Evolutionary conservation across 208 protist genomes (phyloP).

Genomic region (Leptomonas pyrrhocoris): DNA sequence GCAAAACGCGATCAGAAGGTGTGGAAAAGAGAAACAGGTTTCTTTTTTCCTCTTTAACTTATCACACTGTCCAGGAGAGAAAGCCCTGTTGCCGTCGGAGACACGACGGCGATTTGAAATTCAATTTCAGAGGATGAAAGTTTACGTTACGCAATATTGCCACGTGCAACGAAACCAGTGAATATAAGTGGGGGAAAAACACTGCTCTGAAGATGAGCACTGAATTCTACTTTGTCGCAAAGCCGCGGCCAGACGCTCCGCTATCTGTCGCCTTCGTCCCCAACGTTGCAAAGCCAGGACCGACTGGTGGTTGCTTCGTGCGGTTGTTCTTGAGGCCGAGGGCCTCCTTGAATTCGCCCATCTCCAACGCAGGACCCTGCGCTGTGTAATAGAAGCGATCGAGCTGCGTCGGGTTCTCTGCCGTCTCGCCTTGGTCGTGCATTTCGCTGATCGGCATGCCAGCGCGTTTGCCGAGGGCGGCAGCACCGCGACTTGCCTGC

Average conservation of each 20-base stretch:
- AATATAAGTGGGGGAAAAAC: too few species aligned
- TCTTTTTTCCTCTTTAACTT: neutral
- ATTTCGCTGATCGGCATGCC: conserved; percentile 86
- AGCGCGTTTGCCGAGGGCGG: conserved; percentile 80
- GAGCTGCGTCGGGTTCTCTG: conserved; percentile 78
- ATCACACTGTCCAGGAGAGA: neutral
- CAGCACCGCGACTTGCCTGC: conserved; percentile 79
- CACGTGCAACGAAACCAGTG: neutral
- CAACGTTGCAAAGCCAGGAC: conserved; percentile 75
- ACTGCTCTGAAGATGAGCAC: neutral
- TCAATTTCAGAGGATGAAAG: too few species aligned
- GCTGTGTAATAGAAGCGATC: conserved; percentile 86
- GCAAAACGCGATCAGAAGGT: neutral
- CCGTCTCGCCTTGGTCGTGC: conserved; percentile 83
- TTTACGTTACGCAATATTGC: too few species aligned
- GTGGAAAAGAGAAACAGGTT: neutral
- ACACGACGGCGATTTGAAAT: too few species aligned
- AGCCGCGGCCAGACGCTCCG: conserved; percentile 1
- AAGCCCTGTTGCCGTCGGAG: too few species aligned
- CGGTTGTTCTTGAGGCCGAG: conserved; percentile 89
- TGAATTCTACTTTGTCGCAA: conserved; percentile 33
- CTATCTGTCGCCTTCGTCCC: conserved; percentile 35
- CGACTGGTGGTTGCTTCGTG: conserved; percentile 48
- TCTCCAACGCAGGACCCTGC: conserved; percentile 78
- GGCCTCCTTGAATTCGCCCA: conserved; percentile 87